Conservation (phyloP, 805 yeast species). For the Metschnikowia gruessii region DNA sequence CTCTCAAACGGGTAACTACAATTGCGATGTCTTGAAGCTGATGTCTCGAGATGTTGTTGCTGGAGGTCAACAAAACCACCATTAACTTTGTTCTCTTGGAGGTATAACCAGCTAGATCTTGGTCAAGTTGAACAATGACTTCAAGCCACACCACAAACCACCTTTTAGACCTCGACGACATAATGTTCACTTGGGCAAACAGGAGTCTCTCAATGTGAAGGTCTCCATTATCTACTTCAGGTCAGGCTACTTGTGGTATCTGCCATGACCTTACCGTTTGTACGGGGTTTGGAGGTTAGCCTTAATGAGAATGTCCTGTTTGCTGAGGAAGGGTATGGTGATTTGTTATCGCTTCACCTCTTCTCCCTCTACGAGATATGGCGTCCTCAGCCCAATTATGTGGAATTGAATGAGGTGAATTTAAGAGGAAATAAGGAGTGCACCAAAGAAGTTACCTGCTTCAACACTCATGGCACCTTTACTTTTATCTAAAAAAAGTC, state of each 20-base stretch:
- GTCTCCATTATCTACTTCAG: conserved; percentile 33
- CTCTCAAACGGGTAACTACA: conserved; percentile 28
- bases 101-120: conserved; percentile 37
- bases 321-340: neutral
- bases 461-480: too few relatives aligned
- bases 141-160: conserved; percentile 20
- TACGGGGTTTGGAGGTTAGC: conserved; percentile 34
- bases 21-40: conserved; percentile 20
- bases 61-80: conserved; percentile 32
- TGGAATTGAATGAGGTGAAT: too few relatives aligned
- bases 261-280: conserved; percentile 36
- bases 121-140: conserved; percentile 32
- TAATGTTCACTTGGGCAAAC: conserved; percentile 14
- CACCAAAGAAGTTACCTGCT: too few relatives aligned
- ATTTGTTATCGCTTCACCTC: too few relatives aligned
- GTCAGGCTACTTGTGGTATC: conserved; percentile 37
- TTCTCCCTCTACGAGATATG: too few relatives aligned
- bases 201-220: conserved; percentile 31
- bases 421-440: too few relatives aligned
- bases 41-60: conserved; percentile 25
- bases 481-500: too few relatives aligned
- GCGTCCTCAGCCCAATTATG: too few relatives aligned
- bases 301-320: conserved; percentile 24
- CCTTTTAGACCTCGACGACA: conserved; percentile 25
- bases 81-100: conserved; percentile 40